Conservation (phyloP, 768 basidiomycete genomes). For the Pleurotus tuber-regium region DNA sequence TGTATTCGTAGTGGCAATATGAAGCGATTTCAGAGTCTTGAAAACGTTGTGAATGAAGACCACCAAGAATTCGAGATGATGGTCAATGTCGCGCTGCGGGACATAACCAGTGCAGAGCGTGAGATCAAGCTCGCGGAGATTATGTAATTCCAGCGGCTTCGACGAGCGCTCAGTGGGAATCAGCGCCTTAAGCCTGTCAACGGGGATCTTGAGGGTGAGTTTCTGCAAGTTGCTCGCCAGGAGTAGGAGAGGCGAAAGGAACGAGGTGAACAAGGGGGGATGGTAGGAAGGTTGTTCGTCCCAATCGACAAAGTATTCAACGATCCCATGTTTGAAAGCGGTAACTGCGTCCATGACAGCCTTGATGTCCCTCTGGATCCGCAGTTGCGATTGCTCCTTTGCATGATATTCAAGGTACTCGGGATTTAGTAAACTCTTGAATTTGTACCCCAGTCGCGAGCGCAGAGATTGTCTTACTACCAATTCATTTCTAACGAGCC, state of each 20-base stretch:
- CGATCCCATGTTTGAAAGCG: slow-evolving; percentile 26
- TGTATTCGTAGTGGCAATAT: slow-evolving; percentile 31
- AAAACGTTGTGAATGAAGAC: slow-evolving; percentile 44
- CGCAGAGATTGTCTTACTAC: slow-evolving; percentile 26
- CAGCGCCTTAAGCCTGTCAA: slow-evolving; percentile 25
- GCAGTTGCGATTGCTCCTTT: slow-evolving; percentile 31
- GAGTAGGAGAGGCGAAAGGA: slow-evolving; percentile 33
- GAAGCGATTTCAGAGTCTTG: slow-evolving; percentile 34
- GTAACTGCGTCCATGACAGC: slow-evolving; percentile 30
- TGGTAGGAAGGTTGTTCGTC: slow-evolving; percentile 31
- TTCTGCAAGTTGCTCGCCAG: slow-evolving; percentile 30
- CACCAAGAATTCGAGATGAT: slow-evolving; percentile 37
- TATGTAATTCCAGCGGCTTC: slow-evolving; percentile 29
- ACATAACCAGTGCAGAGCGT: slow-evolving; percentile 32
- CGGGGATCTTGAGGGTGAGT: slow-evolving; percentile 38
- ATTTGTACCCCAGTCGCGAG: slow-evolving; percentile 9
- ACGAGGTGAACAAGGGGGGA: slow-evolving; percentile 33
- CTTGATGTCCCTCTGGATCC: slow-evolving; percentile 33
- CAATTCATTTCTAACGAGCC: slow-evolving; percentile 35
- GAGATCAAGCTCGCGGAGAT: slow-evolving; percentile 33
- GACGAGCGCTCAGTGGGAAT: slow-evolving; percentile 18
- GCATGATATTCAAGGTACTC: slow-evolving; percentile 27
- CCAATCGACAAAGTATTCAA: slow-evolving; percentile 40
- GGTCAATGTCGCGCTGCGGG: slow-evolving; percentile 26
- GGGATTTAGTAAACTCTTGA: slow-evolving; percentile 27